Evolutionary conservation across 768 basidiomycete species (phyloP), one percentile per base, ranked within the genome.

Genomic region (Lactarius quietus): DNA sequence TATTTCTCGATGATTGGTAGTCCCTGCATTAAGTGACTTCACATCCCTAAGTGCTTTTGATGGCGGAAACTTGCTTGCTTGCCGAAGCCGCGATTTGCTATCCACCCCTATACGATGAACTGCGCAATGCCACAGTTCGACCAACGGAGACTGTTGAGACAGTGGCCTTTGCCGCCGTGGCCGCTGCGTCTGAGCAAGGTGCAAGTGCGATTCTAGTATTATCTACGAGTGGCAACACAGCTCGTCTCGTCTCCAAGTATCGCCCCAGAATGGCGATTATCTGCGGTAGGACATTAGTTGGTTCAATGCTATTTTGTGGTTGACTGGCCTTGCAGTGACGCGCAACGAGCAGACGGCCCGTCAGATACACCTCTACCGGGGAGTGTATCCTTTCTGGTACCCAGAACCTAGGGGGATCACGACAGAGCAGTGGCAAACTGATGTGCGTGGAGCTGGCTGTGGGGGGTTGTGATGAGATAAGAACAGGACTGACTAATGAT

Each of bases 21-120:
- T 38, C 10, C 55, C 35, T 15, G 18, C 39, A 26, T 29, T 17
- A 39, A 51, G 31, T 56, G n/a, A 35, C 38, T 45, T 39, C 9
- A 61, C 28, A 48, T 7, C 7, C 35, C 9, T 15, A 26, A 93
- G 95, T 99, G 69, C 84, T 94, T 72, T 96, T 98, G 96, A 99
- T 99, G 97, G 97, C 96, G 59, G 97, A 99, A 82, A 98, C 95
- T 3, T 98, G 96, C 76, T 83, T 94, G 73, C 89, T 99, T 69
- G 96, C 97, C 64, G 97, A 99, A 79, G 85, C 90, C 55, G 90
- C 96, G 38, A 93, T 96, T 77, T 95, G 92, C 81, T 95, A 98
- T 75, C 92, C 93, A 48, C 92, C 95, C 64, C 80, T 98, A 59
- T 98, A 92, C 74, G 92, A 97, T 73, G 93, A 96, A 71, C 80